phyloP scores from a whole-genome alignment of 2,329 filamentous ascomycete species.

The Lachnellula cervina region DNA sequence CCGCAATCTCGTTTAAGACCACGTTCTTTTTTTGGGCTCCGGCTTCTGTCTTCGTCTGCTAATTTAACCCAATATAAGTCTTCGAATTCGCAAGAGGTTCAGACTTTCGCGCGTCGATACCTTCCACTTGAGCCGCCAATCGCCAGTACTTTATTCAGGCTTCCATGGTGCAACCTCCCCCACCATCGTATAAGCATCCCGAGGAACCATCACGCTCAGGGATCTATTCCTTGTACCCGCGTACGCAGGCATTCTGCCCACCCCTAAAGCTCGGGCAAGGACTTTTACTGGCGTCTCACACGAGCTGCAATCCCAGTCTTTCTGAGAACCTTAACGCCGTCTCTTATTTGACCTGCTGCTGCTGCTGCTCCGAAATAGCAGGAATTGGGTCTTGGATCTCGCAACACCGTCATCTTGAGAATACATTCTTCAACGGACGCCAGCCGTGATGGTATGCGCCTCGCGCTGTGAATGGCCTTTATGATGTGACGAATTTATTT shows the following conservation, averaged over 20 bases:
- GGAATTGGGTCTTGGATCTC: neutral
- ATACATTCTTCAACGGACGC: neutral
- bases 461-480: conserved; percentile 16
- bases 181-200: neutral
- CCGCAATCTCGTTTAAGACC: conserved; percentile 3
- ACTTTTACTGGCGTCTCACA: conserved; percentile 9
- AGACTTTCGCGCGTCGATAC: neutral
- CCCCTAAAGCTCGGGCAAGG: neutral
- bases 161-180: neutral
- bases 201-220: neutral
- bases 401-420: conserved; percentile 1
- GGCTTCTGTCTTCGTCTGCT: neutral
- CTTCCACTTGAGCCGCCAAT: neutral
- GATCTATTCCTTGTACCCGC: neutral
- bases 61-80: neutral
- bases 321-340: neutral
- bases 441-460: conserved; percentile 18
- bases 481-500: conserved; percentile 27
- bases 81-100: neutral
- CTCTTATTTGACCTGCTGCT: neutral
- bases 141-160: neutral
- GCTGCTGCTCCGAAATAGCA: neutral
- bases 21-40: neutral
- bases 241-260: neutral
- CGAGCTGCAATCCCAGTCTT: conserved; percentile 2